Base-by-base conservation (phyloP, 2,329 filamentous ascomycete species). In the Stemphylium lycopersici region DNA sequence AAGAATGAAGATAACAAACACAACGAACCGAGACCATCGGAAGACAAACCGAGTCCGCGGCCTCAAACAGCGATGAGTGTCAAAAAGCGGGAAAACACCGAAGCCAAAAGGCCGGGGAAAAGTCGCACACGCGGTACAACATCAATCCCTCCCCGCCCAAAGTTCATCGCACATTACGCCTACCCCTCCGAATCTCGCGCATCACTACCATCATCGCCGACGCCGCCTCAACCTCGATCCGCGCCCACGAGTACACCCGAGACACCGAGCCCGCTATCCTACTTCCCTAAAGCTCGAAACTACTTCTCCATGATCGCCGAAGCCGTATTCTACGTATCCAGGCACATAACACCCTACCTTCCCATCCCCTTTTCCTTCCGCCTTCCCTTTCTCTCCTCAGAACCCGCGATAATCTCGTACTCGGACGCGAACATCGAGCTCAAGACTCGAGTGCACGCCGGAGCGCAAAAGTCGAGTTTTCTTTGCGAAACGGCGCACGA, bases 371-470 rank as follows among this genome's bases (percentile, higher is more conserved):
- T 12, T 10, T 55, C 13, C 26, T 46, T 29, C 26, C 26, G 26
- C 26, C 6, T 29, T 11, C 8, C 26, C 26, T 10, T 29, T 29
- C 8, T 11, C 6, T 11, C 3, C 26, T 29, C 26, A 8, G 2
- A 22, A 37, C 18, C 45, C 2, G n/a, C 3, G 5, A 40, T 48
- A 3, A 39, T 52, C 15, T 46, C 58, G 34, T 51, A 50, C 10
- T 8, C 55, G 1, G 18, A 43, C 1, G 11, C 8, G 7, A 20
- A 55, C 6, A 52, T 55, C 26, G 3, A 12, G 0, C 20, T 1
- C 6, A 29, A 38, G 11, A 41, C n/a, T 3, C 11, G 38, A 6
- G 11, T 48, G 1, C 7, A 10, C 1, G 36, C 54, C 11, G 32
- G 54, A 26, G 58, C 49, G 2, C 31, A 45, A 2, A 12, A 24